Percentiles rank a stretch among this genome's conserved stretches.
Evolutionary conservation across 352 stramenopile genomes (phyloP).

Genomic region (Phytophthora niederhauseri): DNA sequence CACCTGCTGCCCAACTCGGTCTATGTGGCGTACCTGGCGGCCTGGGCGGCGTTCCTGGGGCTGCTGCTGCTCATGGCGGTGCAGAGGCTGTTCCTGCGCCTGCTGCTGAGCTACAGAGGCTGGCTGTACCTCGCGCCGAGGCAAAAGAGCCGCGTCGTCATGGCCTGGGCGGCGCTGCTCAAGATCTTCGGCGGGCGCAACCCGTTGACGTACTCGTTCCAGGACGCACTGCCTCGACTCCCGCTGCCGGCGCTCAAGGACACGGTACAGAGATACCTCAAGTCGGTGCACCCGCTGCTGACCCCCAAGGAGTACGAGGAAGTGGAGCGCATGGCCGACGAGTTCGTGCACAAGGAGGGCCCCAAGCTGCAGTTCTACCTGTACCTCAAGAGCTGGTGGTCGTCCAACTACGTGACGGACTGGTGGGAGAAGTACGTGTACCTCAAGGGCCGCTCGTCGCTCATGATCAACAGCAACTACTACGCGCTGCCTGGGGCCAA

Average conservation of each 20-base stretch:
- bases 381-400: conserved; percentile 91
- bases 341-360: conserved; percentile 91
- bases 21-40: conserved; percentile 86
- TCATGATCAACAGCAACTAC: conserved; percentile 95
- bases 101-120: conserved; percentile 87
- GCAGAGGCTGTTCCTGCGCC: conserved; percentile 81
- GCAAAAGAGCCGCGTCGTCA: conserved; percentile 71
- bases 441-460: conserved; percentile 83
- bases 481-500: conserved; percentile 81
- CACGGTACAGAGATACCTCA: conserved; percentile 92
- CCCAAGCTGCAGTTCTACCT: conserved; percentile 92
- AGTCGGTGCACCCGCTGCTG: conserved; percentile 93
- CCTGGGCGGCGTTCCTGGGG: conserved; percentile 80
- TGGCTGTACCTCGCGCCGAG: conserved; percentile 85
- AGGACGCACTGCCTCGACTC: conserved; percentile 91
- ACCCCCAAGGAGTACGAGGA: conserved; percentile 88
- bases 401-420: conserved; percentile 91
- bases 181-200: conserved; percentile 85
- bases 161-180: conserved; percentile 76
- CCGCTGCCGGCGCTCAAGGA: conserved; percentile 94
- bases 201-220: conserved; percentile 91
- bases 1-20: conserved; percentile 65
- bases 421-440: conserved; percentile 94
- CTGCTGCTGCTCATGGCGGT: conserved; percentile 86
- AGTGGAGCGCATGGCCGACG: conserved; percentile 79